These are phyloP conservation scores for Penicillium sp. DNA, from an alignment of 2,329 filamentous ascomycete species.

Conservation along the genomic window DNA sequence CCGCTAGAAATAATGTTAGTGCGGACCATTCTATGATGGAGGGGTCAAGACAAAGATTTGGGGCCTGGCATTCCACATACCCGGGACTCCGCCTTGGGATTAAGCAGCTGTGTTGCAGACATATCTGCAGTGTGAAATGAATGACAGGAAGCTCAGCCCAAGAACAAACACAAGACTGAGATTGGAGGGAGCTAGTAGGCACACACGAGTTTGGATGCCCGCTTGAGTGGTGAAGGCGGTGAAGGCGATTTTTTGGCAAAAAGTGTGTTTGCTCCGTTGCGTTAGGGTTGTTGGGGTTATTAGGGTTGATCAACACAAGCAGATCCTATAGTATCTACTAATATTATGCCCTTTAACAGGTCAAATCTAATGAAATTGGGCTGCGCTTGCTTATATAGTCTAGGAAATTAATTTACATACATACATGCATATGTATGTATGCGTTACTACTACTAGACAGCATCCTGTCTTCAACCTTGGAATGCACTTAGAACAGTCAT, in stretches of 20 bases:
- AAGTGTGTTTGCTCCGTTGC: not conserved
- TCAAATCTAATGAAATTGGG: too few relatives aligned
- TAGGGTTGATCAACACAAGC: too few relatives aligned
- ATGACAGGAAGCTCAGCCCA: not conserved
- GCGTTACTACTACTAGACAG: too few relatives aligned
- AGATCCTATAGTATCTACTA: too few relatives aligned
- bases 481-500: too few relatives aligned
- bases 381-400: too few relatives aligned
- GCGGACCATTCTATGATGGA: slow-evolving; percentile 29
- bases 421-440: too few relatives aligned
- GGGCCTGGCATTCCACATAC: slow-evolving; percentile 55
- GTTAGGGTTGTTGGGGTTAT: too few relatives aligned
- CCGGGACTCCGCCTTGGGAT: slow-evolving; percentile 97
- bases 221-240: not conserved
- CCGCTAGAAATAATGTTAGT: slow-evolving; percentile 60
- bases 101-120: slow-evolving; percentile 97
- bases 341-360: too few relatives aligned
- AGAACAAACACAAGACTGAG: not conserved
- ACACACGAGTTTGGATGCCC: not conserved
- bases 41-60: slow-evolving; percentile 16
- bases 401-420: too few relatives aligned
- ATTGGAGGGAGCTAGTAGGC: not conserved
- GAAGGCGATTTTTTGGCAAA: not conserved
- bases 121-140: slow-evolving; percentile 45
- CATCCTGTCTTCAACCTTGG: too few relatives aligned